These are phyloP conservation scores for Sideroxylon spinosum DNA, from an alignment of 179 eudicot species.

Conservation along the genomic window DNA sequence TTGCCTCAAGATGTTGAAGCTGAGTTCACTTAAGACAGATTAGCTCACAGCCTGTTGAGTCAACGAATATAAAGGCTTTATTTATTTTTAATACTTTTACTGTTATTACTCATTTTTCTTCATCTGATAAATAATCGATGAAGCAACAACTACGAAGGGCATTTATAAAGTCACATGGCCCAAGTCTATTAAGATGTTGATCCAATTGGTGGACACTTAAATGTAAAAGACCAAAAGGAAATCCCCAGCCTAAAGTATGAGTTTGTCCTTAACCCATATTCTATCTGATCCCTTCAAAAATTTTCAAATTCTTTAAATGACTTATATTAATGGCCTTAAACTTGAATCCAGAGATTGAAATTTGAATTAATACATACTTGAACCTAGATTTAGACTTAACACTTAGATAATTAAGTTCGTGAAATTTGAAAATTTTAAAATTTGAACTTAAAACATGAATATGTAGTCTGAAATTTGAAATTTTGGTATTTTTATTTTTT, in stretches of 20 bases:
- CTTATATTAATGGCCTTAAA: too few species aligned
- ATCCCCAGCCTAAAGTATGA: neutral
- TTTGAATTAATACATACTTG: too few species aligned
- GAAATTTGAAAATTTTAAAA: too few species aligned
- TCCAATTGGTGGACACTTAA: neutral
- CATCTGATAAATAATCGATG: neutral
- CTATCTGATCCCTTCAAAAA: too few species aligned
- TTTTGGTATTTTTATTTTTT: too few species aligned
- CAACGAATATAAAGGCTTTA: constrained; percentile 4
- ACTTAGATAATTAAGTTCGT: too few species aligned
- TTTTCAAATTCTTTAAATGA: too few species aligned
- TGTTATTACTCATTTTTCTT: neutral
- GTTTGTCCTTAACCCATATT: too few species aligned
- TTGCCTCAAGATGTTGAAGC: neutral
- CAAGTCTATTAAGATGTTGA: neutral
- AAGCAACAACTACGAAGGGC: neutral
- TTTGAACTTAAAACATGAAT: too few species aligned
- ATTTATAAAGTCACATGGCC: neutral
- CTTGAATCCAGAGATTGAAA: too few species aligned
- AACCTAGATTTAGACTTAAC: too few species aligned
- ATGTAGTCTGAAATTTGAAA: too few species aligned
- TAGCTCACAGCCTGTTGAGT: neutral
- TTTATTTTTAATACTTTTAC: neutral
- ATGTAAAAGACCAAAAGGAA: neutral
- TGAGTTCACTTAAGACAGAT: neutral